Evolutionary conservation across 495 filamentous ascomycete genomes (phyloP).

Genomic region (Hypoxylon fuscum): DNA sequence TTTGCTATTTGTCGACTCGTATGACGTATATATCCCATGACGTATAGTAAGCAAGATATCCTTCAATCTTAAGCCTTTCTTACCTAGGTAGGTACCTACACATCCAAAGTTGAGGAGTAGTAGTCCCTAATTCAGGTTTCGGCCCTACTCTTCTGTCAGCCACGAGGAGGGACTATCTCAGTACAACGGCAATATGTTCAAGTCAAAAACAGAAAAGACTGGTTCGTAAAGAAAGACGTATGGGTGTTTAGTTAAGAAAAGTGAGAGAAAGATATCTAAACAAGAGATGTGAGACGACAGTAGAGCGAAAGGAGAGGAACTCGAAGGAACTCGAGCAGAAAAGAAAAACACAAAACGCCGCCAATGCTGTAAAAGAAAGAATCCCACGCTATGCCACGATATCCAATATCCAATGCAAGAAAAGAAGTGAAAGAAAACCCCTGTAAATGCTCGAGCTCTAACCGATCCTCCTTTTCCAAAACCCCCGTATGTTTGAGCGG

Average conservation of each 20-base stretch:
- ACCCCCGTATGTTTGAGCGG: background rate
- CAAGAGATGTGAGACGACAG: slow-evolving; percentile 1
- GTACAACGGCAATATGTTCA: background rate
- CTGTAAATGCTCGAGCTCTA: slow-evolving; percentile 17
- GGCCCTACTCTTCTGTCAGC: slow-evolving; percentile 12
- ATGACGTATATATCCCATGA: no score
- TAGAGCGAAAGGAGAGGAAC: background rate
- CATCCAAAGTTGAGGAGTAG: no score
- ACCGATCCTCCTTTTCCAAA: slow-evolving; percentile 2
- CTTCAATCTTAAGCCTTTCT: no score
- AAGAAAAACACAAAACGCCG: slow-evolving; percentile 17
- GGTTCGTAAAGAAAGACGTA: background rate
- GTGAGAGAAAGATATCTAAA: slow-evolving; percentile 10
- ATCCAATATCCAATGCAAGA: background rate
- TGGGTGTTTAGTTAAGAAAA: slow-evolving; percentile 1
- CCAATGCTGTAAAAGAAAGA: slow-evolving; percentile 7
- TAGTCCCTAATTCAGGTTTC: background rate
- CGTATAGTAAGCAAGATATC: no score
- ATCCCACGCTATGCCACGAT: slow-evolving; percentile 4
- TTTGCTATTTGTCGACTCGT: no score
- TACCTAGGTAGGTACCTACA: no score
- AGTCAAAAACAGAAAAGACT: background rate
- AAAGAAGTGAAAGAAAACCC: slow-evolving; percentile 6
- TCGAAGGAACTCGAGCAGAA: background rate
- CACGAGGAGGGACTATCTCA: background rate